phyloP scores from a whole-genome alignment of 768 basidiomycete genomes.

The Rhodotorula sphaerocarpa region DNA sequence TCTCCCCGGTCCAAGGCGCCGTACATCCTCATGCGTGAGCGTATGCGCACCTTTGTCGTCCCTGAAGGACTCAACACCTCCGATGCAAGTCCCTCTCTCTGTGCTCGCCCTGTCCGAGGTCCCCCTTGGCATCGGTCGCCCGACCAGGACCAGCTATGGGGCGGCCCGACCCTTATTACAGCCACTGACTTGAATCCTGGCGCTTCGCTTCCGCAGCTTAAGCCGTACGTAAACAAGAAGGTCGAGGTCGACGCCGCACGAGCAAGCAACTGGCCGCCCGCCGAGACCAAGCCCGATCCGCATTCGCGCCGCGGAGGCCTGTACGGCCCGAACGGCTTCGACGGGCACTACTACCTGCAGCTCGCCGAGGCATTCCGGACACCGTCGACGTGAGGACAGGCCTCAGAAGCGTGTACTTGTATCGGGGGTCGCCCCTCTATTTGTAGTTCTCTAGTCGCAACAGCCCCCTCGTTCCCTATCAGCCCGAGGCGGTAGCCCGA shows the following conservation, averaged over 20 bases:
- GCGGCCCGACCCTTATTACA: too few species aligned
- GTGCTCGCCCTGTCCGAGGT: too few species aligned
- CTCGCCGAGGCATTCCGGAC: slow-evolving; percentile 25
- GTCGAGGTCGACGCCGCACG: slow-evolving; percentile 17
- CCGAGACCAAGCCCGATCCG: slow-evolving; percentile 38
- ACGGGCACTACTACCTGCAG: slow-evolving; percentile 41
- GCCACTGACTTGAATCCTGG: too few species aligned
- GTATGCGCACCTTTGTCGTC: slow-evolving; percentile 39
- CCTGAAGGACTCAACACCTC: slow-evolving; percentile 42
- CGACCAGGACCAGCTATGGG: too few species aligned
- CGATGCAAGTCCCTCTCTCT: slow-evolving; percentile 53
- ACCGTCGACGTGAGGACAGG: background rate
- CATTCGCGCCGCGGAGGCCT: slow-evolving; percentile 32
- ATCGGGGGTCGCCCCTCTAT: too few species aligned
- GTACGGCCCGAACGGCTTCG: slow-evolving; percentile 38
- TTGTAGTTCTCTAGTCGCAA: too few species aligned
- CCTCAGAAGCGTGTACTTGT: background rate
- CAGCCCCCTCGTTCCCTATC: too few species aligned
- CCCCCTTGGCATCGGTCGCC: too few species aligned
- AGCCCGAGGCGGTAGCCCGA: too few species aligned
- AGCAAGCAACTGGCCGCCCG: slow-evolving; percentile 34
- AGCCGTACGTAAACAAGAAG: slow-evolving; percentile 54
- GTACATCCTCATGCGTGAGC: slow-evolving; percentile 37
- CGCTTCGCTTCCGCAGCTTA: too few species aligned
- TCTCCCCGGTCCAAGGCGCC: slow-evolving; percentile 50